phyloP scores from a whole-genome alignment of 2,329 filamentous ascomycete species.

The Botrytis deweyae region DNA sequence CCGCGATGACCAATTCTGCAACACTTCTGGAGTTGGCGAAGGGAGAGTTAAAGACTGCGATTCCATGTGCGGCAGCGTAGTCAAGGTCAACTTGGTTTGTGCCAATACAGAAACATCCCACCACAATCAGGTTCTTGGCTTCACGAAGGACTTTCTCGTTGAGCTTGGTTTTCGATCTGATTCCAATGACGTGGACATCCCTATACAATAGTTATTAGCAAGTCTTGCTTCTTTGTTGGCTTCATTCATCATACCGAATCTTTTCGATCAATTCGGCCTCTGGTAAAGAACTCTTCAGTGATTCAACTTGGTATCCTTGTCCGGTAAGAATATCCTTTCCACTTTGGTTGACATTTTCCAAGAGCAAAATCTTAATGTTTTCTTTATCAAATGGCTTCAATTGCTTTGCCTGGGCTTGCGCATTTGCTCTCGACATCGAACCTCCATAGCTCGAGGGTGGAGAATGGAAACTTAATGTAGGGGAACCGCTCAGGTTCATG shows the following conservation, averaged over 20 bases:
- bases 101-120: constrained; percentile 98
- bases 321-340: constrained; percentile 76
- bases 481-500: constrained; percentile 63
- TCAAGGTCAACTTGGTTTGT: constrained; percentile 93
- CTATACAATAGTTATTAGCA: constrained; percentile 46
- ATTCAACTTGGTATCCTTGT: constrained; percentile 96
- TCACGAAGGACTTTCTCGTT: constrained; percentile 79
- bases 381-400: constrained; percentile 94
- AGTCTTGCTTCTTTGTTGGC: background rate
- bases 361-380: constrained; percentile 91
- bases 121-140: constrained; percentile 90
- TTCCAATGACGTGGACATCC: constrained; percentile 95
- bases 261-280: constrained; percentile 96
- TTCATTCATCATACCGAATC: constrained; percentile 63
- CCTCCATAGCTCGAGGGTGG: constrained; percentile 60
- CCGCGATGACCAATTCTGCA: constrained; percentile 90
- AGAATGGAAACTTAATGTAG: constrained; percentile 72
- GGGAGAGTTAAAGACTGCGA: constrained; percentile 98
- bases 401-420: constrained; percentile 59
- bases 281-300: constrained; percentile 81
- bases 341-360: constrained; percentile 94
- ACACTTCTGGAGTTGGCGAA: constrained; percentile 98
- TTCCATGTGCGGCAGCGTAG: constrained; percentile 78
- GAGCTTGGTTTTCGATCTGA: constrained; percentile 96
- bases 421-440: constrained; percentile 44